A percentile compares a stretch with the other conserved stretches of the same genome.
Evolutionary conservation across 2,329 filamentous ascomycete species (phyloP).

Genomic region (Corinectria fuckeliana): DNA sequence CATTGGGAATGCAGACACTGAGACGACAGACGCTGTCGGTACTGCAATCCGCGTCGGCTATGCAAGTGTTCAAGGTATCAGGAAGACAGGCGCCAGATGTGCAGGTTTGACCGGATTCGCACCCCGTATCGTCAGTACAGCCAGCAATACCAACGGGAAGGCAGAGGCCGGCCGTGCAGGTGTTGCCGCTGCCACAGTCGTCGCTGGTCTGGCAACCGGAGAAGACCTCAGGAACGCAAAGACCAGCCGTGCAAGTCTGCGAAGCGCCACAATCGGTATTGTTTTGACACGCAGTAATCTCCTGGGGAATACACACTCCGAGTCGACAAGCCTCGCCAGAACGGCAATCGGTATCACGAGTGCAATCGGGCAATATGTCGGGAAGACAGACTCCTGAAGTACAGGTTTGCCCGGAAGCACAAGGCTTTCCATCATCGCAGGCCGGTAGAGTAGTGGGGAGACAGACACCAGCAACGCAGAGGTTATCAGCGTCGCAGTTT

Average conservation of each 20-base stretch:
- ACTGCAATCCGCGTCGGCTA: background rate
- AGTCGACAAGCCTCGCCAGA: slow-evolving; percentile 10
- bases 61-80: background rate
- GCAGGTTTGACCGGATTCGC: background rate
- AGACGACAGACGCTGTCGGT: slow-evolving; percentile 1
- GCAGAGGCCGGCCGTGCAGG: slow-evolving; percentile 4
- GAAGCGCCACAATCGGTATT: background rate
- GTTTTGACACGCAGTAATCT: background rate
- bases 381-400: slow-evolving; percentile 8
- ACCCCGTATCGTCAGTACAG: background rate
- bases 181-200: background rate
- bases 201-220: background rate
- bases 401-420: background rate
- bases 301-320: slow-evolving; percentile 5
- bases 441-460: background rate
- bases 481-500: background rate
- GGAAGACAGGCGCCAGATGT: slow-evolving; percentile 7
- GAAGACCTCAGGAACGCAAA: slow-evolving; percentile 3
- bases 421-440: background rate
- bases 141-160: background rate
- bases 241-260: slow-evolving; percentile 5
- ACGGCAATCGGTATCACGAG: background rate
- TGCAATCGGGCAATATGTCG: background rate
- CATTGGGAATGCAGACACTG: slow-evolving; percentile 4
- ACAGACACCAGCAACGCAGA: background rate